Conservation (phyloP, 257 asterid genomes). For the Solanum sejunctum region DNA sequence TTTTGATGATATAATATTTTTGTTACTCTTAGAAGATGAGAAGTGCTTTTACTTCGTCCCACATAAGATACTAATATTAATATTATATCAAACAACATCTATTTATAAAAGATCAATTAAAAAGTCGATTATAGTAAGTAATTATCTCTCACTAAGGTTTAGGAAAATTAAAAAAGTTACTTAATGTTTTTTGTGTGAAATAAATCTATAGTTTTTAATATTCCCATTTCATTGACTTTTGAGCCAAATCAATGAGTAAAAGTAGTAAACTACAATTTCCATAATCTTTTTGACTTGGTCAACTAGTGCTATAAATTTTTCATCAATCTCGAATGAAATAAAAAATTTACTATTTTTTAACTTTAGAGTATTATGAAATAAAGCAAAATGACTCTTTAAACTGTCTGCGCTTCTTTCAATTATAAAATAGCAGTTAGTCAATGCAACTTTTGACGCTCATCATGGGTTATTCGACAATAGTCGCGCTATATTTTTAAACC, state of each 20-base stretch:
- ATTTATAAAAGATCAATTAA: not conserved
- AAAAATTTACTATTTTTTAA: too few relatives aligned
- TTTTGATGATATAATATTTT: not conserved
- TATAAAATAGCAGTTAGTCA: too few relatives aligned
- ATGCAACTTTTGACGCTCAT: too few relatives aligned
- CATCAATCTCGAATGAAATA: too few relatives aligned
- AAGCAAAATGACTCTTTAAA: too few relatives aligned
- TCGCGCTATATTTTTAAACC: too few relatives aligned
- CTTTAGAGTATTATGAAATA: too few relatives aligned
- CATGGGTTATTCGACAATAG: too few relatives aligned
- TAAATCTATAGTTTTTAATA: not conserved
- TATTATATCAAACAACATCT: not conserved
- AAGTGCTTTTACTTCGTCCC: fast-evolving
- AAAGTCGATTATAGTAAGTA: not conserved
- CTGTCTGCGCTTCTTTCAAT: too few relatives aligned
- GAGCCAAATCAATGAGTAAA: not conserved
- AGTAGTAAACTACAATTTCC: not conserved
- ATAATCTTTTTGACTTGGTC: not conserved
- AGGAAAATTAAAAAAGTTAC: not conserved
- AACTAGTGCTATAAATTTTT: not conserved
- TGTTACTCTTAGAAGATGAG: not conserved
- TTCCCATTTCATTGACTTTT: not conserved
- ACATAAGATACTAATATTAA: not conserved
- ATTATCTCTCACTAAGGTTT: not conserved
- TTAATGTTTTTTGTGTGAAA: not conserved